A percentile compares a stretch with the other conserved stretches of the same genome.
Conservation (phyloP, 176 grass and related monocot species). For the Rhipidocladum racemiflorum region DNA sequence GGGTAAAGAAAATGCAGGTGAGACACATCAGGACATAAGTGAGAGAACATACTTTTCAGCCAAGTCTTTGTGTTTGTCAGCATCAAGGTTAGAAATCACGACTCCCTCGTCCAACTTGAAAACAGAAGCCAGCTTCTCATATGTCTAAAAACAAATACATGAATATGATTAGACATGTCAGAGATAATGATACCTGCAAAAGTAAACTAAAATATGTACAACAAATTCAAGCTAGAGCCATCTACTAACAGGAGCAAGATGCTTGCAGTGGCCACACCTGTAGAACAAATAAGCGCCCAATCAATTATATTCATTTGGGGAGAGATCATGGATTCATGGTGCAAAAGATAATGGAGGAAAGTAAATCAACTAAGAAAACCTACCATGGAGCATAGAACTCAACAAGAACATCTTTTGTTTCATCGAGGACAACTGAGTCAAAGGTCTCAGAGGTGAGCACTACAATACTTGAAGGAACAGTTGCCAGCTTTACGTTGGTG, state of each 20-base stretch:
- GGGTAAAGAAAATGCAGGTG: background rate
- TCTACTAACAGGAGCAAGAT: constrained; percentile 84
- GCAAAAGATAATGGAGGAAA: background rate
- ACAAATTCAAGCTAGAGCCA: background rate
- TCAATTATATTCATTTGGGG: background rate
- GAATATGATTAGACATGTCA: constrained; percentile 1
- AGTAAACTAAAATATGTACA: background rate
- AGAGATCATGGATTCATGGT: constrained; percentile 3
- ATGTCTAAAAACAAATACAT: constrained; percentile 42
- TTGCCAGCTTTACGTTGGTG: constrained; percentile 68
- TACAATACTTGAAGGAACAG: constrained; percentile 62
- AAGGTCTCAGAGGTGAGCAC: constrained; percentile 66
- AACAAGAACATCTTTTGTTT: constrained; percentile 82
- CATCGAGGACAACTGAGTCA: constrained; percentile 69
- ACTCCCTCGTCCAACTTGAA: constrained; percentile 77
- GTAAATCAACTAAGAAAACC: constrained; percentile 7
- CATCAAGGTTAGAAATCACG: constrained; percentile 82
- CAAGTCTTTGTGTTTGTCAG: constrained; percentile 69
- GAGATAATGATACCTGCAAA: background rate
- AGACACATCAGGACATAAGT: background rate
- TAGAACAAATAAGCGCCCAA: background rate
- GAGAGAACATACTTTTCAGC: constrained; percentile 62
- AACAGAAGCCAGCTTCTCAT: constrained; percentile 74
- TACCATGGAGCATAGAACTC: constrained; percentile 97
- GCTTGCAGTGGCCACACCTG: constrained; percentile 95